Conservation (phyloP, 495 filamentous ascomycete genomes). For the Cudoniella acicularis region DNA sequence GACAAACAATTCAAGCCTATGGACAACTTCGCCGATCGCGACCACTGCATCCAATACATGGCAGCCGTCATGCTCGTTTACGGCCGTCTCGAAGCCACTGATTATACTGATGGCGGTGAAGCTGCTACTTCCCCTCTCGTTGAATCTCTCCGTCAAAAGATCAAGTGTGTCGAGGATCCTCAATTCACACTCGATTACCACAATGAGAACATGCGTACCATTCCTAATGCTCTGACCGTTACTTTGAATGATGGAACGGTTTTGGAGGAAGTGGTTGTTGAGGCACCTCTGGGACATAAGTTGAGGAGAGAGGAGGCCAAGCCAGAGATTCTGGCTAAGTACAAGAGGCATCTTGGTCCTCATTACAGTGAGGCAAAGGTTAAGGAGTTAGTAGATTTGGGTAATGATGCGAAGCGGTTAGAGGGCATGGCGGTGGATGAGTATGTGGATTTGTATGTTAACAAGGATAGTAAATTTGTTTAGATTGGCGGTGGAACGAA, state of each 20-base stretch:
- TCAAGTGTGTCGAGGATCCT: slow-evolving; percentile 92
- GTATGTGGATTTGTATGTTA: slow-evolving; percentile 90
- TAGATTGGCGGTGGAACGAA: too few species aligned
- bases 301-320: slow-evolving; percentile 93
- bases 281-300: slow-evolving; percentile 91
- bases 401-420: slow-evolving; percentile 65
- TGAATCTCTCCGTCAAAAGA: slow-evolving; percentile 84
- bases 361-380: slow-evolving; percentile 76
- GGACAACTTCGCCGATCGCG: slow-evolving; percentile 99
- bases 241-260: slow-evolving; percentile 93
- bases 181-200: slow-evolving; percentile 95
- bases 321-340: slow-evolving; percentile 91
- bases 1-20: slow-evolving; percentile 99
- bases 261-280: slow-evolving; percentile 85
- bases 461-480: slow-evolving; percentile 53
- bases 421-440: slow-evolving; percentile 81
- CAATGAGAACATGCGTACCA: slow-evolving; percentile 84
- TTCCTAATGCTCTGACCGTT: slow-evolving; percentile 92
- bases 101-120: slow-evolving; percentile 89
- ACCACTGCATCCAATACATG: slow-evolving; percentile 99
- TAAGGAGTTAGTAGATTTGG: slow-evolving; percentile 72
- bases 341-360: slow-evolving; percentile 81
- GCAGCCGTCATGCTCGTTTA: slow-evolving; percentile 91
- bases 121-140: slow-evolving; percentile 86
- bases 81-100: slow-evolving; percentile 82